These are phyloP conservation scores for Ophiocytium majus DNA, from an alignment of 352 stramenopile genomes.

Conservation along the genomic window DNA sequence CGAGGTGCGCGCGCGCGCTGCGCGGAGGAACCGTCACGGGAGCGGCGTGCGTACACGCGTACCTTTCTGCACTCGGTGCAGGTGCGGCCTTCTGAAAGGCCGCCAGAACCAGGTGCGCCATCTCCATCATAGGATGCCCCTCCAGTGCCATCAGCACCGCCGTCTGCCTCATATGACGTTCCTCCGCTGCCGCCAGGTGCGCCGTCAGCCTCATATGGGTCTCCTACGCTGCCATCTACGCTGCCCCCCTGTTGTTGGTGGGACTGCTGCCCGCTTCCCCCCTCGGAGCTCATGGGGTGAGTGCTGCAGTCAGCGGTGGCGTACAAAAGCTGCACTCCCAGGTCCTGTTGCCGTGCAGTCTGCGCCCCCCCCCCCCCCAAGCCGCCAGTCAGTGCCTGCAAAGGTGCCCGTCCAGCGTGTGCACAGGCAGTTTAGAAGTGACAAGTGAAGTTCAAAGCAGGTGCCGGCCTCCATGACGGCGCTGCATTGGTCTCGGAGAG, in stretches of 20 bases:
- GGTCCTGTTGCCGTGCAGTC: no score
- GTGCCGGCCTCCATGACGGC: no score
- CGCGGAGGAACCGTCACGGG: neutral
- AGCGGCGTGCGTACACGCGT: neutral
- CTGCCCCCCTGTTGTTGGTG: neutral
- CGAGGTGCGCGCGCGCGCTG: neutral
- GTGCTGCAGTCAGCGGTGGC: no score
- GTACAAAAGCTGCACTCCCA: no score
- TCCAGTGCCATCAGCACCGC: neutral
- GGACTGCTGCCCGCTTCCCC: conserved; percentile 70
- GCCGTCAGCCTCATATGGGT: neutral
- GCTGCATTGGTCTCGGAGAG: no score
- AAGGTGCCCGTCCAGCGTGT: no score
- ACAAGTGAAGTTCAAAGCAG: no score
- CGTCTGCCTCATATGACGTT: neutral
- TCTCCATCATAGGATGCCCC: neutral
- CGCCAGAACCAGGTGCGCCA: neutral
- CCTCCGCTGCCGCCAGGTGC: no score
- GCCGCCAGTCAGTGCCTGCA: no score
- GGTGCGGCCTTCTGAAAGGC: neutral
- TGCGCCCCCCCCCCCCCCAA: no score
- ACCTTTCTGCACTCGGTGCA: conserved; percentile 23
- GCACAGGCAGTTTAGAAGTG: no score
- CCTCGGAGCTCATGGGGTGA: no score
- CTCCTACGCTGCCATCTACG: neutral